phyloP scores from a whole-genome alignment of 257 asterid genomes.

The Rauvolfia tetraphylla region DNA sequence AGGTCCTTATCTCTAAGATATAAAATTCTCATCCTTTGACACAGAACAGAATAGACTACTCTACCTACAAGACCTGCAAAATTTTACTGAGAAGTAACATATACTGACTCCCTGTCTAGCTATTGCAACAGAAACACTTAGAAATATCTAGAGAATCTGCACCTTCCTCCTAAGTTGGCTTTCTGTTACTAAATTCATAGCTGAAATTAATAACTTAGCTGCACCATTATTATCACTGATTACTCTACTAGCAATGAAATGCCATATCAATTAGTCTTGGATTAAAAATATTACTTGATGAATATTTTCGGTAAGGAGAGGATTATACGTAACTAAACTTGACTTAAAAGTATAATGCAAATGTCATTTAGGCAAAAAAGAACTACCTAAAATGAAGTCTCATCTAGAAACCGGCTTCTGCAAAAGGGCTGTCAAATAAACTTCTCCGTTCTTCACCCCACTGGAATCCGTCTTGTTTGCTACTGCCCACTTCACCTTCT shows the following conservation, averaged over 20 bases:
- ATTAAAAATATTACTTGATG: not conserved
- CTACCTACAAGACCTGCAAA: too few species aligned
- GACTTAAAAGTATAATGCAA: not conserved
- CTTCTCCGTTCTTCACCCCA: constrained; percentile 85
- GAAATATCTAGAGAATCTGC: constrained; percentile 19
- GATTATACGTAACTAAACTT: not conserved
- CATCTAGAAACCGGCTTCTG: constrained; percentile 81
- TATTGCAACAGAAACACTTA: not conserved
- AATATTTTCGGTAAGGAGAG: constrained; percentile 43
- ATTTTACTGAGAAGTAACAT: not conserved
- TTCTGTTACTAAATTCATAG: not conserved
- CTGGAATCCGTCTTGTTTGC: constrained; percentile 62
- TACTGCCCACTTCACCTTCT: constrained; percentile 96
- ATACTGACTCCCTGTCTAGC: not conserved
- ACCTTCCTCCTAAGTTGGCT: not conserved
- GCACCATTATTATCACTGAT: constrained; percentile 5
- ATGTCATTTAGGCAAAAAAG: constrained; percentile 13
- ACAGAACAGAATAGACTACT: constrained; percentile 14
- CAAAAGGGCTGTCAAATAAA: constrained; percentile 80
- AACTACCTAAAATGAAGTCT: constrained; percentile 41
- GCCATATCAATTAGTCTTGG: not conserved
- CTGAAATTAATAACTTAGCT: not conserved
- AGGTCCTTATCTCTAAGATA: not conserved
- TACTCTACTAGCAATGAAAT: constrained; percentile 29
- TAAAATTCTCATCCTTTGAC: not conserved